A percentile compares a stretch with the other conserved stretches of the same genome.
Evolutionary conservation across 352 stramenopile species (phyloP).

Genomic region (Thraustotheca clavata): DNA sequence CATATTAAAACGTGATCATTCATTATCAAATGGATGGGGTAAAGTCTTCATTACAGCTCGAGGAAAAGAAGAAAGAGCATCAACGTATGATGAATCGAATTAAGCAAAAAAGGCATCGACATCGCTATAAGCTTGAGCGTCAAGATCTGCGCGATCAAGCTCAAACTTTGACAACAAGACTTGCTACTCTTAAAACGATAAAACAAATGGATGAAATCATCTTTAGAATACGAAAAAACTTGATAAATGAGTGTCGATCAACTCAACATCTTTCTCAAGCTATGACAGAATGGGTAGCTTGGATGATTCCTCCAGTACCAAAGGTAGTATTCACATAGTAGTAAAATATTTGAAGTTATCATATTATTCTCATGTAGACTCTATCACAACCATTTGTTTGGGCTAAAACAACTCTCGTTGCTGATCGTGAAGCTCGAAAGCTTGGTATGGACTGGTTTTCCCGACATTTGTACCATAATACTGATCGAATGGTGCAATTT

Average conservation of each 20-base stretch:
- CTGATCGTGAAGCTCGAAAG: not conserved
- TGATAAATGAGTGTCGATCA: not conserved
- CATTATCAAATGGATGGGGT: too few relatives aligned
- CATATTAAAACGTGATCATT: too few relatives aligned
- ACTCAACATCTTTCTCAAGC: not conserved
- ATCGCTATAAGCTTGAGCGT: not conserved
- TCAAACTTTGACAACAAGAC: too few relatives aligned
- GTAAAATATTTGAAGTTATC: too few relatives aligned
- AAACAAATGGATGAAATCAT: too few relatives aligned
- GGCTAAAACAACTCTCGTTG: not conserved
- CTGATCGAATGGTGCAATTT: not conserved
- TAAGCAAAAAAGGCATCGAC: not conserved
- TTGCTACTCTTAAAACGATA: too few relatives aligned
- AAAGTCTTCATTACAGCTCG: too few relatives aligned
- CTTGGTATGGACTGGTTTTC: conserved; percentile 7
- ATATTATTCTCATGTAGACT: not conserved
- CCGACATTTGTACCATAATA: conserved; percentile 13
- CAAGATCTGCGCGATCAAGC: not conserved
- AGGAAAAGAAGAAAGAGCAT: not conserved
- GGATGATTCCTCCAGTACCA: not conserved
- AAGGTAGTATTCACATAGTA: too few relatives aligned
- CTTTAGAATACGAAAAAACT: too few relatives aligned
- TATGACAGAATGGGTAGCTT: not conserved
- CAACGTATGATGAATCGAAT: not conserved
- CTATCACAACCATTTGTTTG: not conserved